Evolutionary conservation across 2,329 filamentous ascomycete genomes (phyloP).

Genomic region (Pochonia chlamydosporia): DNA sequence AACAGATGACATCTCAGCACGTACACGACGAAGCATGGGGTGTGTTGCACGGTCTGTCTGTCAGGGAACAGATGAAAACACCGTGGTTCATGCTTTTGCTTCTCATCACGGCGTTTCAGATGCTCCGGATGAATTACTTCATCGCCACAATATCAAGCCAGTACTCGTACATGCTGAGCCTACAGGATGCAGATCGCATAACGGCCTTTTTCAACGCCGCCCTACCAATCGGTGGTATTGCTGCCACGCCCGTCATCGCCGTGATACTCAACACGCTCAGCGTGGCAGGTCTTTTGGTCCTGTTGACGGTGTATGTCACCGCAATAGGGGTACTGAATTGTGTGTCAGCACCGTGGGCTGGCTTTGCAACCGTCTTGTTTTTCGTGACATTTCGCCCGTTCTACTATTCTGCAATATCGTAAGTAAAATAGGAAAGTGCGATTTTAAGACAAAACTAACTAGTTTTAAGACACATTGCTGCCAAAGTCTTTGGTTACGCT

Average conservation of each 20-base stretch:
- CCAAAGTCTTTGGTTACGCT: not conserved
- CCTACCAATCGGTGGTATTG: not conserved
- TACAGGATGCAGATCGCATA: not conserved
- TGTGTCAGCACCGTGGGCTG: not conserved
- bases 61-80: constrained; percentile 57
- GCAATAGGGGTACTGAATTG: not conserved
- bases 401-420: not conserved
- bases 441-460: too few relatives aligned
- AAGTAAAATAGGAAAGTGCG: not conserved
- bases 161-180: not conserved
- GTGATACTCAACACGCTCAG: not conserved
- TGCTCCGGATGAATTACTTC: constrained; percentile 63
- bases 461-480: not conserved
- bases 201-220: not conserved
- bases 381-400: not conserved
- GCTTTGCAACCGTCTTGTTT: constrained; percentile 1
- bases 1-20: constrained; percentile 53
- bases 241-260: not conserved
- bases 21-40: constrained; percentile 63
- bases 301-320: not conserved
- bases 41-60: constrained; percentile 60
- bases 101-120: constrained; percentile 54
- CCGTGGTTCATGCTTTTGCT: constrained; percentile 70
- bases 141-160: not conserved
- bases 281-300: not conserved